Evolutionary conservation across 345 rosid species (phyloP), one percentile per base, ranked within the genome.

Genomic region (Hypericum androsaemum): DNA sequence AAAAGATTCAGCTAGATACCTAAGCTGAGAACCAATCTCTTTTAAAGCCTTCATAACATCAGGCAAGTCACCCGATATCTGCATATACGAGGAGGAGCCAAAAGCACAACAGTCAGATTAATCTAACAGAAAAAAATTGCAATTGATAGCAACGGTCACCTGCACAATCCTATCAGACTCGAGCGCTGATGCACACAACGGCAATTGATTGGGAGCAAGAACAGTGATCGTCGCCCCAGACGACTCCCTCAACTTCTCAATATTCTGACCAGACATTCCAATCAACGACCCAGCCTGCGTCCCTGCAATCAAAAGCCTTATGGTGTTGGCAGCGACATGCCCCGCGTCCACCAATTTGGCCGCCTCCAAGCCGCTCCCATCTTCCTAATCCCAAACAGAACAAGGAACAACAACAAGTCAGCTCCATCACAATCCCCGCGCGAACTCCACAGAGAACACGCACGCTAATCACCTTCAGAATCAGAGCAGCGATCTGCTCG

Each of bases 121-220:
- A 3, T 37, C 10, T 8, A 36, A 57, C 7, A 43, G 17, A 46
- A 44, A 8, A 11, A 12, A 37, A 6, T 51, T 12, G 22, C 8
- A 7, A 50, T 10, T 15, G 6, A 6, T 1, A 16, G 12, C 22
- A 46, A 52, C 47, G 8, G 47, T 53, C 50, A 79, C 86, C 81
- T 80, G 86, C 37, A 80, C 83, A 41, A 82, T 74, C 42, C 86
- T 59, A 70, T 82, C 89, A 57, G 86, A 80, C 69, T 82, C 86
- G 63, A 52, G 66, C 52, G 89, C 83, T 49, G 86, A 82, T 13
- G 83, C 89, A 53, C 86, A 77, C 6, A 77, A 63, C 32, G 86
- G 86, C 64, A 80, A 63, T 65, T 82, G 89, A 60, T 71, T 77
- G 0, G 83, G 86, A 48, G 84, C 79, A 49, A 82, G 75, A 44